Evolutionary conservation across 768 basidiomycete species (phyloP).

Genomic region (Tylopilus sp.): DNA sequence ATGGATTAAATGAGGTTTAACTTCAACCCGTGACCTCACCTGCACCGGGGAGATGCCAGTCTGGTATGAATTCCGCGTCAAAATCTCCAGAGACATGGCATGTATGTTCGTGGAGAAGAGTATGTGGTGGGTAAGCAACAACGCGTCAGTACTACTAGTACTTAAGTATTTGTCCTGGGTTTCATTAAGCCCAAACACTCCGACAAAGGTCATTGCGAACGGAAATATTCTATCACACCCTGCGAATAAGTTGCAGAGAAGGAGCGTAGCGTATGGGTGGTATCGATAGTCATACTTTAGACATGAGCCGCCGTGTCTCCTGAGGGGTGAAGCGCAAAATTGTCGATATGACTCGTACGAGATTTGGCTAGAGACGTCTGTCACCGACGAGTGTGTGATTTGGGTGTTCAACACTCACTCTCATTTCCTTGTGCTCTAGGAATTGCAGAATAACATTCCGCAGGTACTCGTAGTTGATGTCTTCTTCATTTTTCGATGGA

Average conservation of each 20-base stretch:
- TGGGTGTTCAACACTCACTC: slow-evolving; percentile 52
- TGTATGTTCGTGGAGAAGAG: slow-evolving; percentile 1
- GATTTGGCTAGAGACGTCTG: slow-evolving; percentile 59
- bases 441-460: slow-evolving; percentile 97
- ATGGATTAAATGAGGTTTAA: slow-evolving; percentile 1
- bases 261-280: neutral
- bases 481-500: slow-evolving; percentile 64
- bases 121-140: too few relatives aligned
- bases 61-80: slow-evolving; percentile 74
- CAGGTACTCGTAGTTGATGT: slow-evolving; percentile 93
- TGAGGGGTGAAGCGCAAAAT: slow-evolving; percentile 94
- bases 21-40: slow-evolving; percentile 37
- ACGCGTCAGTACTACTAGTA: neutral
- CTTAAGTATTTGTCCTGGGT: neutral
- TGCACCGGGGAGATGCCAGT: slow-evolving; percentile 62
- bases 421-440: slow-evolving; percentile 97
- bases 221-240: neutral
- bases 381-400: neutral
- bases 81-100: slow-evolving; percentile 61
- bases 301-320: slow-evolving; percentile 83
- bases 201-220: neutral
- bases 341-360: slow-evolving; percentile 87
- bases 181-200: neutral
- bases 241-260: neutral
- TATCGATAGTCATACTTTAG: slow-evolving; percentile 60